Percentiles rank a stretch among this genome's conserved stretches.
These are phyloP conservation scores for Pythium pyrilobum DNA, from an alignment of 352 stramenopile genomes.

Conservation along the genomic window DNA sequence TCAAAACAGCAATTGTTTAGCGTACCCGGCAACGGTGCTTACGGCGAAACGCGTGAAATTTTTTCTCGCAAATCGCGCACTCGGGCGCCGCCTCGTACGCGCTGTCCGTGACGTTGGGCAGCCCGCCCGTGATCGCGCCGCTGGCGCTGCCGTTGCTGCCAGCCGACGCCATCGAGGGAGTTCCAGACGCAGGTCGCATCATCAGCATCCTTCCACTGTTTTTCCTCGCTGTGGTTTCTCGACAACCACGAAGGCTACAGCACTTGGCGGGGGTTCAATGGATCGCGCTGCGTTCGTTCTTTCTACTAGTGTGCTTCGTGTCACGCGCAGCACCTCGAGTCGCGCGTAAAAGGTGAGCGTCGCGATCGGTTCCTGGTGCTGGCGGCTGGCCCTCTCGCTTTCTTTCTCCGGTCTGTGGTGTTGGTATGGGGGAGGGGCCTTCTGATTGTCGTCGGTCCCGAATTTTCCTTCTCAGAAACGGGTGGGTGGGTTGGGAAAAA, in stretches of 20 bases:
- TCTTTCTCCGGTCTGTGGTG: no score
- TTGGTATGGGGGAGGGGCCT: conserved; percentile 6
- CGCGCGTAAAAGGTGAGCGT: no score
- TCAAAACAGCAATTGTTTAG: background rate
- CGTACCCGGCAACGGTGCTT: conserved; percentile 78
- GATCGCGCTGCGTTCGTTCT: no score
- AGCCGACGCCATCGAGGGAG: conserved; percentile 1
- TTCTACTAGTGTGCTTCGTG: no score
- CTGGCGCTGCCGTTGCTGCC: conserved; percentile 5
- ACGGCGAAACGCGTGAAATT: conserved; percentile 80
- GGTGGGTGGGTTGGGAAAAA: conserved; percentile 2
- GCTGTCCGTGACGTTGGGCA: conserved; percentile 19
- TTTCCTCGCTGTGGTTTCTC: background rate
- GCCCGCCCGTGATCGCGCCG: background rate
- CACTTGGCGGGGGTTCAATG: background rate
- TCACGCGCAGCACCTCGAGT: no score
- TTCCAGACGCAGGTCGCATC: conserved; percentile 11
- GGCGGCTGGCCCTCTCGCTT: no score
- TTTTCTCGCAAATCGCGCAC: conserved; percentile 79
- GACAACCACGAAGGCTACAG: background rate
- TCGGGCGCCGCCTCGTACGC: conserved; percentile 54
- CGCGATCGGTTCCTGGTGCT: no score
- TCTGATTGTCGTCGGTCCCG: background rate
- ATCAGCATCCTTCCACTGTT: conserved; percentile 3
- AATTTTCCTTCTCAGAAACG: background rate